Evolutionary conservation across 345 rosid genomes (phyloP), one percentile per base, ranked within the genome.

Genomic region (Salix udensis): DNA sequence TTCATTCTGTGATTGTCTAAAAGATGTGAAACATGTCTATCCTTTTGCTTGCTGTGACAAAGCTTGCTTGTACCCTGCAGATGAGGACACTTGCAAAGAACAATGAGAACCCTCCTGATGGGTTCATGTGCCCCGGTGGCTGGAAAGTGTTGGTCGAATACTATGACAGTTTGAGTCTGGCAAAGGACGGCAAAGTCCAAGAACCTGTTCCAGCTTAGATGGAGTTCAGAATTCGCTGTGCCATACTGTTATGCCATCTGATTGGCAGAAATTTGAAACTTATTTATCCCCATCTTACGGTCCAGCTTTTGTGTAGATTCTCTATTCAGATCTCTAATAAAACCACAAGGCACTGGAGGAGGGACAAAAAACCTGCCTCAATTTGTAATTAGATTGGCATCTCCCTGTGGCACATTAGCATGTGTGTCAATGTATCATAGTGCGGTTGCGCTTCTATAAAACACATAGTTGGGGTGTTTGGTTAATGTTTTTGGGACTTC

Each of bases 121-220:
- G 98, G 50, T 95, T 95, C 84, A 93, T 95, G 98, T 95, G 98
- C 82, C 96, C 98, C 14, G 90, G 94, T 52, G 98, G 98, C 39
- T 95, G 98, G 98, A 65, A 95, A 79, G 97, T 94, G 79, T 79
- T 92, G 85, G 97, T 91, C 0, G 98, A 94, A 12, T 92, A 92
- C 86, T 94, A 94, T 5, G 97, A 88, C 72, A 90, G 97, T 77
- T 78, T 93, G 78, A 69, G 88, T 28, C 85, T 88, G 0, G 77
- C 89, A 0, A 86, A 72, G 78, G 88, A 70, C 66, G 93, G 87
- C 68, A 88, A 84, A 80, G 77, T 88, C 48, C 88, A 88, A 0
- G 89, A 88, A 84, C 86, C 89, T 34, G 89, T 94, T 81, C 79
- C 87, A 7, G 96, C 85, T 68, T 94, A 90, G 84, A 73, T 67